These are phyloP conservation scores for Fusarium robinianum DNA, from an alignment of 2,329 filamentous ascomycete species.

Conservation along the genomic window DNA sequence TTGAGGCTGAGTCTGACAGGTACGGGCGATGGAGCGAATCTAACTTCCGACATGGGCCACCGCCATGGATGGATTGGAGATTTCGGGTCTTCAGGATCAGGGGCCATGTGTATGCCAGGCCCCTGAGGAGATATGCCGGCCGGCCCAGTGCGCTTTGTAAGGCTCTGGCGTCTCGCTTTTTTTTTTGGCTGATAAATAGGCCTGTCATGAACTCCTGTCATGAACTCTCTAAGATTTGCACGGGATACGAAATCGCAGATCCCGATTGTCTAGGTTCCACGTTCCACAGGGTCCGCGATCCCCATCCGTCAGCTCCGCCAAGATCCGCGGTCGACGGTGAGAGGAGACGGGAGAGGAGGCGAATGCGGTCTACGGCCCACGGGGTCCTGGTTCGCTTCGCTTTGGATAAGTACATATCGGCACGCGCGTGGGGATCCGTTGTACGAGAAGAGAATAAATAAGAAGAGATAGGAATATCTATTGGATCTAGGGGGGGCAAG, in stretches of 20 bases:
- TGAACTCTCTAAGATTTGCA: slow-evolving; percentile 8
- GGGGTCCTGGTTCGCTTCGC: slow-evolving; percentile 10
- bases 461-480: no score
- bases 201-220: no score
- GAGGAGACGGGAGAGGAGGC: no score
- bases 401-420: no score
- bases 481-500: no score
- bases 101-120: slow-evolving; percentile 19
- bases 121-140: slow-evolving; percentile 22
- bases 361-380: slow-evolving; percentile 18
- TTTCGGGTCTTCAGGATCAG: background rate
- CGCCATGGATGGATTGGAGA: background rate
- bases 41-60: slow-evolving; percentile 2
- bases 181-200: no score
- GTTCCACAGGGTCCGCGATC: no score
- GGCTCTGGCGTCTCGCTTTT: no score
- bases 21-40: slow-evolving; percentile 7
- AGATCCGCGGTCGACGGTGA: slow-evolving; percentile 12
- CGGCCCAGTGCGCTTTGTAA: no score
- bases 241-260: slow-evolving; percentile 24
- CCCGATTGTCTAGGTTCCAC: slow-evolving; percentile 11
- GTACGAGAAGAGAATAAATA: slow-evolving; percentile 24
- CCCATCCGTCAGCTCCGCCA: slow-evolving; percentile 11
- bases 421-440: slow-evolving; percentile 30
- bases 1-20: slow-evolving; percentile 19